Base-by-base conservation (phyloP, 192 early-diverging fungal species). In the Coemansia sp. region DNA sequence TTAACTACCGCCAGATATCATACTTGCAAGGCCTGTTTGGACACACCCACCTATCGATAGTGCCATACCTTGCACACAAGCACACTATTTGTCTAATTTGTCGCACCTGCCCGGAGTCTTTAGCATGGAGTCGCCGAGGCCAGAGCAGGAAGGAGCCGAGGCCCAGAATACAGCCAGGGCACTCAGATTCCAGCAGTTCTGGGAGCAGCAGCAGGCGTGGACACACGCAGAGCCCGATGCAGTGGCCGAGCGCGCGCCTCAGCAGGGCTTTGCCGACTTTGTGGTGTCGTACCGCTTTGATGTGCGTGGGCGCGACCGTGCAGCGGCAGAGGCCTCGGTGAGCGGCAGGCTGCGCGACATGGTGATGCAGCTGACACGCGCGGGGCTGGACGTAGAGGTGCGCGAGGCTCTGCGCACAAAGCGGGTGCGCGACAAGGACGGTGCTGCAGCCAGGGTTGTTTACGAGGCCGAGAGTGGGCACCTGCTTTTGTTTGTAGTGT, bases 401-500 rank as follows among this genome's bases (percentile, higher is more conserved):
- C 76, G 80, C 67, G 77, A 39, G 73, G 84, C 50, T 53, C 64
- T 51, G 54, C 58, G 30, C 30, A 67, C 49, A 53, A 79, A 26
- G 40, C 58, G 39, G 22, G 17, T 20, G 38, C 34, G 11, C 30
- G n/a, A 35, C 27, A 23, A 29, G 43, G 14, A 7, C 34, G 34
- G 34, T 11, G 14, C 14, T 18, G 51, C 13, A 3, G 23, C 17
- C 13, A 13, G 11, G 5, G 46, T 33, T 4, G 37, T 26, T 34
- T 60, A 57, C 15, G 25, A 29, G 4, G 44, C 43, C 9, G 62
- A 62, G 24, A 26, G 43, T 0, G 77, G 70, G 22, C 65, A 61
- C 34, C 45, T 90, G 22, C 77, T 88, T 23, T 39, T 90, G 35
- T 82, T 90, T 55, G 78, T 90, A 7, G 57, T 74, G 41, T 88